A percentile compares a stretch with the other conserved stretches of the same genome.
Evolutionary conservation across 108 stramenopile species (phyloP).

Genomic region (Cyclotella atomus): DNA sequence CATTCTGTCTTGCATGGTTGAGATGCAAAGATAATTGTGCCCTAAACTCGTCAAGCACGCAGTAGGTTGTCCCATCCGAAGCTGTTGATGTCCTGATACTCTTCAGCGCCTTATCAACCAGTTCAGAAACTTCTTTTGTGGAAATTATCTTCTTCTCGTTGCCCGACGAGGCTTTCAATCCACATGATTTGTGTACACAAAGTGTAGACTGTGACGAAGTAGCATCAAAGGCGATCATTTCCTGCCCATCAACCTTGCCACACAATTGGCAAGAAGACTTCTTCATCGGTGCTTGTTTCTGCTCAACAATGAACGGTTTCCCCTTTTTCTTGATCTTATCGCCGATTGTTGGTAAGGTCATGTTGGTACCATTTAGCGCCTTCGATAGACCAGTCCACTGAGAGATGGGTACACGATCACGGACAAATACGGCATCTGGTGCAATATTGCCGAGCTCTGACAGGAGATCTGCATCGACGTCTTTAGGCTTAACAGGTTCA

Average conservation of each 20-base stretch:
- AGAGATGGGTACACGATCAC: constrained; percentile 31
- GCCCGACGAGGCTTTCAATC: neutral
- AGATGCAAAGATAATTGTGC: constrained; percentile 12
- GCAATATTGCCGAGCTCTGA: constrained; percentile 1
- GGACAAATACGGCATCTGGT: constrained; percentile 21
- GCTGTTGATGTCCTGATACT: constrained; percentile 18
- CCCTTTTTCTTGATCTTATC: constrained; percentile 11
- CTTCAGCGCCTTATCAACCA: constrained; percentile 27
- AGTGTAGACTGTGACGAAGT: constrained; percentile 2
- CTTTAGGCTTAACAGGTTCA: constrained; percentile 2
- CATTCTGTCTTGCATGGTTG: neutral
- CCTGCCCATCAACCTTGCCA: constrained; percentile 7
- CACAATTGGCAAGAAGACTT: constrained; percentile 4
- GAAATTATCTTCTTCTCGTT: neutral
- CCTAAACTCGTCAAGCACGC: constrained; percentile 31
- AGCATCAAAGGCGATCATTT: constrained; percentile 19
- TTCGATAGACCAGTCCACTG: constrained; percentile 26
- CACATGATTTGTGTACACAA: constrained; percentile 25
- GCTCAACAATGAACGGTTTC: neutral
- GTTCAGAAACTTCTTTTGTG: neutral
- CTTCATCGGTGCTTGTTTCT: neutral
- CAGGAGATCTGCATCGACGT: neutral
- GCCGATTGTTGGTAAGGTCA: constrained; percentile 10
- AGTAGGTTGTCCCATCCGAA: constrained; percentile 7
- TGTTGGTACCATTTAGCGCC: constrained; percentile 14